Base-by-base conservation (phyloP, 805 yeast species). In the Saccharomycopsis schoenii region DNA sequence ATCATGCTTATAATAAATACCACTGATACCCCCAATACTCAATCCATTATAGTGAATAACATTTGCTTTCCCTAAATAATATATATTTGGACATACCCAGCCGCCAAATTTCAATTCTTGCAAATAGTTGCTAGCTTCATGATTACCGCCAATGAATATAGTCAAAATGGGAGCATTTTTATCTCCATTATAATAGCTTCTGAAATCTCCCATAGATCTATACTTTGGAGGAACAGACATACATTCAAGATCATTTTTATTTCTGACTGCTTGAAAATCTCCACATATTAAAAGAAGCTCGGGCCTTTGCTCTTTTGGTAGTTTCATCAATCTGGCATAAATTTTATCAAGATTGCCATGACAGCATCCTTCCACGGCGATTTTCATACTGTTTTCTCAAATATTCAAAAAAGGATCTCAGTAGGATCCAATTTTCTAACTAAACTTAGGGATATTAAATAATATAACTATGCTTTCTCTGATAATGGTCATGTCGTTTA, bases 111-210 rank as follows among this genome's bases (percentile, higher is more conserved):
- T 82, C 61, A 92, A 73, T 66, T 88, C 90, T 63, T 80, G 75
- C 64, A 94, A 69, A 69, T 88, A 89, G 62, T 85, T 83, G 61
- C 96, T 88, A 3, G 94, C 84, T 69, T 94, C 99, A 69, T 94
- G 99, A 72, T 94, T 94, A 0, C 99, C 99, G 2, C 99, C 98
- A 51, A 94, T 83, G 66, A 93, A 87, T 0, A 94, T 66, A 0
- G 98, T 93, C 39, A 83, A 72, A 1, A 86, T 77, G 0, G 97
- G 97, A 0, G 97, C 96, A 36, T 59, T 71, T 56, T 73, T 75
- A 19, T 67, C 65, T 0, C 93, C 89, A 0, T 68, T 69, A 68
- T 88, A 89, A 70, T 91, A 93, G 25, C 80, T 74, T 54, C 80
- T 83, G 71, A 93, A 94, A 67, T 93, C 97, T 1, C 97, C 97